Evolutionary conservation across 192 early-diverging fungal genomes (phyloP), one percentile per base, ranked within the genome.

Genomic region (Chytriomyces confervae): DNA sequence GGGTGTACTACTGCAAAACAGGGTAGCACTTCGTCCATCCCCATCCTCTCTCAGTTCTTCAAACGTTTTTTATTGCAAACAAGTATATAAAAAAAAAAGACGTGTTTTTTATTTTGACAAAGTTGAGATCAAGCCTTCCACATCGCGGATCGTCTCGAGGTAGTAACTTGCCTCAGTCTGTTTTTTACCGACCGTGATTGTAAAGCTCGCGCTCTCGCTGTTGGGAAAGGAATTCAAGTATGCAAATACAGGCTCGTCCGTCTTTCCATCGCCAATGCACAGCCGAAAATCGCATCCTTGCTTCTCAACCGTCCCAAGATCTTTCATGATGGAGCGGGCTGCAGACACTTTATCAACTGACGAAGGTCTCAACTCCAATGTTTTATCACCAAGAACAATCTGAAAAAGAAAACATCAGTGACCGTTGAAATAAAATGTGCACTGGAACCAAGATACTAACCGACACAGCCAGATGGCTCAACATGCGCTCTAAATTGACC

Each of bases 331-430:
- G 7, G 93, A 89, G 29, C 94, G 89, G 0, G 95, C 92, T 0
- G 95, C 94, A 7, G 91, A 92, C 3, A 93, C 87, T 82, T 98
- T 99, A 80, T 99, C 97, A 64, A 99, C 91, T 36, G 90, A 87
- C 18, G 95, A 93, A 0, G 98, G 98, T 20, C 96, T 90, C n/a
- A 99, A 84, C 86, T 99, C 98, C 50, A 99, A 86, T 0, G 98
- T 98, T 85, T 97, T 97, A 86, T 96, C 95, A 64, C 97, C 98
- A 16, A 95, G 83, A 27, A 99, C 94, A 75, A 98, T 96, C 90
- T 93, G 67, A 7, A 72, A 67, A 60, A 29, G 11, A 10, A 81
- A 73, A 75, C 45, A n/a, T 23, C 69, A 18, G 29, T 64, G 11
- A 18, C 62, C 18, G 27, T 24, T 9, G 48, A n/a, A 16, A 62